These are phyloP conservation scores for Raffaelea deltoideospora DNA, from an alignment of 2,329 filamentous ascomycete species.

Conservation along the genomic window DNA sequence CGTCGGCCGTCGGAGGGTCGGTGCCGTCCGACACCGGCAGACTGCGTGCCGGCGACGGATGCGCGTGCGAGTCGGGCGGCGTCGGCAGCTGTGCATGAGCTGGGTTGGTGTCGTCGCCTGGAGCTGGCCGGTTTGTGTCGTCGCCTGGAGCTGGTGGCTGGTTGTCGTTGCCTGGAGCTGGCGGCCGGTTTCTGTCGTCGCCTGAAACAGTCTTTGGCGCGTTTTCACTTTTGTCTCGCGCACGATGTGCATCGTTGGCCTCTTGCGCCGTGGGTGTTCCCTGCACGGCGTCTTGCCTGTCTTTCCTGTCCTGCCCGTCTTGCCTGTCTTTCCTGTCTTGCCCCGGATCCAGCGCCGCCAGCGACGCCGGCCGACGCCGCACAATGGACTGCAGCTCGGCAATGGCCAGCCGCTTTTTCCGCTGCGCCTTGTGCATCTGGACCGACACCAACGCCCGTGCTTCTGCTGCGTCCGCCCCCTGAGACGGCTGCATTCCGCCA, in stretches of 20 bases:
- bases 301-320: not conserved
- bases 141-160: too few relatives aligned
- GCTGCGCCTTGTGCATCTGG: conserved; percentile 31
- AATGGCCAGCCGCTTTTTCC: conserved; percentile 43
- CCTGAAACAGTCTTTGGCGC: not conserved
- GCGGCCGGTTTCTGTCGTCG: too few relatives aligned
- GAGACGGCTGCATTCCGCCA: not conserved
- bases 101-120: not conserved
- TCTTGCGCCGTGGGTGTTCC: too few relatives aligned
- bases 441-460: conserved; percentile 26
- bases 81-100: conserved; percentile 2
- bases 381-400: conserved; percentile 48
- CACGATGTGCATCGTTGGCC: not conserved
- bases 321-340: not conserved
- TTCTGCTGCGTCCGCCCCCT: not conserved
- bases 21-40: not conserved
- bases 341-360: conserved; percentile 22
- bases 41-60: not conserved
- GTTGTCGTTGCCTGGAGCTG: too few relatives aligned
- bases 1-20: conserved; percentile 27
- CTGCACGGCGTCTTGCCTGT: too few relatives aligned
- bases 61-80: conserved; percentile 10
- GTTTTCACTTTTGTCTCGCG: not conserved
- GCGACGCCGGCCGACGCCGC: conserved; percentile 32
- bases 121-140: too few relatives aligned